Evolutionary conservation across 352 stramenopile genomes (phyloP).

Genomic region (Phytopythium kandeliae): DNA sequence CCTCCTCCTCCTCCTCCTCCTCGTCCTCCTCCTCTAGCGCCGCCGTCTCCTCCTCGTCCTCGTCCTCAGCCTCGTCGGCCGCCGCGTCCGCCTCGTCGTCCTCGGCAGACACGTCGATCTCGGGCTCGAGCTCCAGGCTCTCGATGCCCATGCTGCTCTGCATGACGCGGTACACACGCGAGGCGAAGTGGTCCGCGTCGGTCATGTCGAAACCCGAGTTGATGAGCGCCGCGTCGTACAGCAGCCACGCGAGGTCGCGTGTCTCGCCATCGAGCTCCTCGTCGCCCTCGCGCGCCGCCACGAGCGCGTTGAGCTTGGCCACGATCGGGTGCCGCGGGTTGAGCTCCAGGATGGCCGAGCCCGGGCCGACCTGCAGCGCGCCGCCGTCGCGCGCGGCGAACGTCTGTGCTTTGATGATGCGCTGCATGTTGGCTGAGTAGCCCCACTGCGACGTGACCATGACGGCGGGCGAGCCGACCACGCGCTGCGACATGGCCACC

Average conservation of each 20-base stretch:
- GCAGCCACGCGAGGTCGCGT: conserved; percentile 93
- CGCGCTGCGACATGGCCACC: conserved; percentile 93
- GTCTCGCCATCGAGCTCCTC: conserved; percentile 79
- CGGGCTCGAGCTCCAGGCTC: conserved; percentile 88
- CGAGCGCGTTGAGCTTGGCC: conserved; percentile 90
- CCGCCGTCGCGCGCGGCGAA: conserved; percentile 83
- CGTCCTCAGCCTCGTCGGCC: conserved; percentile 42
- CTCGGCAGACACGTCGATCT: conserved; percentile 91
- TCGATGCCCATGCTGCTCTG: conserved; percentile 91
- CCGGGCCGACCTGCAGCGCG: conserved; percentile 13
- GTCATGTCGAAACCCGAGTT: conserved; percentile 97
- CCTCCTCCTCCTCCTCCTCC: neutral
- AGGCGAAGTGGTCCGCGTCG: conserved; percentile 91
- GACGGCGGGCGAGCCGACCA: conserved; percentile 92
- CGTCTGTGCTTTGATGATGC: conserved; percentile 98
- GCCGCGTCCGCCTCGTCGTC: conserved; percentile 40
- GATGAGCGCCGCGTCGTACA: conserved; percentile 97
- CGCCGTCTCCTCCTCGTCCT: conserved; percentile 21
- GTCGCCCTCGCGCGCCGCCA: conserved; percentile 24
- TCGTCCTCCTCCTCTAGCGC: conserved; percentile 24
- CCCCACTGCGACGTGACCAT: conserved; percentile 97
- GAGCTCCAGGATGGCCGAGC: conserved; percentile 96
- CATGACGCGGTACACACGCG: conserved; percentile 93
- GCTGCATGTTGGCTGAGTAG: conserved; percentile 99
- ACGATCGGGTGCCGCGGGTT: conserved; percentile 99